Evolutionary conservation across 805 yeast genomes (phyloP).

Genomic region (Yarrowia porcina): DNA sequence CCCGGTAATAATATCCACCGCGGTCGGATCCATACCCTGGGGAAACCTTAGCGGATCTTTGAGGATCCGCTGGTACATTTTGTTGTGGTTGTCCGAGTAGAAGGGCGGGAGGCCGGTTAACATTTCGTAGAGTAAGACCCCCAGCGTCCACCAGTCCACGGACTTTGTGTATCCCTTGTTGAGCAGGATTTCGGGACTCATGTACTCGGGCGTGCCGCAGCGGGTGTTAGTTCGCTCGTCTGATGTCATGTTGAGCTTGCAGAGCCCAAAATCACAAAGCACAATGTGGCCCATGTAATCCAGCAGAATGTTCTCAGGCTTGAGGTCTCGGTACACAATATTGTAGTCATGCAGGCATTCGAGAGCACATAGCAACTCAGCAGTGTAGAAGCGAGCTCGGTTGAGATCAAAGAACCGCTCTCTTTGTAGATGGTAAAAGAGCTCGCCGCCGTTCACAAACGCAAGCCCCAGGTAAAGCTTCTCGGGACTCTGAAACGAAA

Average conservation of each 20-base stretch:
- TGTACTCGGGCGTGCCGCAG: slow-evolving; percentile 97
- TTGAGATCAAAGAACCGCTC: slow-evolving; percentile 86
- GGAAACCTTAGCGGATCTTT: slow-evolving; percentile 90
- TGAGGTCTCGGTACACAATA: slow-evolving; percentile 90
- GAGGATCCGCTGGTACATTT: slow-evolving; percentile 90
- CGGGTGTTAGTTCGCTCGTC: slow-evolving; percentile 85
- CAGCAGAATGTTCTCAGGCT: slow-evolving; percentile 90
- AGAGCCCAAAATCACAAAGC: slow-evolving; percentile 92
- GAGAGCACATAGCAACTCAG: slow-evolving; percentile 88
- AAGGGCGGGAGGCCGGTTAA: slow-evolving; percentile 95
- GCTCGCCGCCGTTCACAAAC: slow-evolving; percentile 95
- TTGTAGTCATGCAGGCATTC: slow-evolving; percentile 88
- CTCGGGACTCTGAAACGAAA: slow-evolving; percentile 93
- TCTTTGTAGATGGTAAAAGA: slow-evolving; percentile 88
- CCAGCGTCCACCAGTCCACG: slow-evolving; percentile 99
- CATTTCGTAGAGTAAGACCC: slow-evolving; percentile 94
- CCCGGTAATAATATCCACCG: slow-evolving; percentile 71
- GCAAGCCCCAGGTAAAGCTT: slow-evolving; percentile 86
- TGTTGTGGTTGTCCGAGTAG: slow-evolving; percentile 87
- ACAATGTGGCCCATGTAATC: slow-evolving; percentile 99
- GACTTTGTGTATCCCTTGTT: slow-evolving; percentile 93
- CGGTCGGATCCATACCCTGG: slow-evolving; percentile 77
- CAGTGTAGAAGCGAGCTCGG: slow-evolving; percentile 91
- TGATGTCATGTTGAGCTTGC: slow-evolving; percentile 90
- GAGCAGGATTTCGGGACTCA: slow-evolving; percentile 89